Conservation (phyloP, 2,329 filamentous ascomycete genomes). For the Zymoseptoria ardabiliae region DNA sequence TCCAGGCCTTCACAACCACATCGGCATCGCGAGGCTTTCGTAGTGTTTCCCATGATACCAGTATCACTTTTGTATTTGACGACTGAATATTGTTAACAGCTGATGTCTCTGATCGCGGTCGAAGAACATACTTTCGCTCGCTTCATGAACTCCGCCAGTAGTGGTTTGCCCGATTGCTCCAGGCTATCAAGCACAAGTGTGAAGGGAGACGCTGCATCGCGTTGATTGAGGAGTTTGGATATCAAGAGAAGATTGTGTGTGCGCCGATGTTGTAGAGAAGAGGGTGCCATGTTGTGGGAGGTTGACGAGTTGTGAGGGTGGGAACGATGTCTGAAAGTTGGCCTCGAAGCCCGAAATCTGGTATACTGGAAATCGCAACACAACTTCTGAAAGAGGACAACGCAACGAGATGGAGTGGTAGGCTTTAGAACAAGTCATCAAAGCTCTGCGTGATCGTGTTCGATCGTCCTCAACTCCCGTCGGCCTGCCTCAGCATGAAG, state of each 20-base stretch:
- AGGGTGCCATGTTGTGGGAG: constrained; percentile 45
- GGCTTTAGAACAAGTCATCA: no score
- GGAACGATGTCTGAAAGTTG: neutral
- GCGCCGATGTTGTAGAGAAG: constrained; percentile 58
- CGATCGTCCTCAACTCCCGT: neutral
- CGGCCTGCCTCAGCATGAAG: neutral
- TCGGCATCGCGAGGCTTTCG: constrained; percentile 58
- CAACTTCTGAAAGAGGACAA: no score
- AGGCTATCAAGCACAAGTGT: constrained; percentile 79
- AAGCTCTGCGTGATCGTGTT: no score
- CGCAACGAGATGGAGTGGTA: neutral
- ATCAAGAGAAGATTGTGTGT: constrained; percentile 80
- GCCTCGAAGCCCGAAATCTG: constrained; percentile 1
- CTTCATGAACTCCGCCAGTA: constrained; percentile 65
- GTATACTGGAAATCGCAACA: neutral
- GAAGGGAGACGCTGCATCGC: constrained; percentile 75
- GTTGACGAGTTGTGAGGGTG: neutral
- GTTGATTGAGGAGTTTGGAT: constrained; percentile 70
- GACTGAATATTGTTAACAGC: constrained; percentile 37
- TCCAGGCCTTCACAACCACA: constrained; percentile 49
- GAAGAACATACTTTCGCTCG: constrained; percentile 59
- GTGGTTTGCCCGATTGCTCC: constrained; percentile 66
- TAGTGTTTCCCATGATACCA: constrained; percentile 70
- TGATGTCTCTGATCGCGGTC: neutral
- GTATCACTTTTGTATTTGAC: constrained; percentile 62